phyloP scores from a whole-genome alignment of 1,284 basidiomycete genomes.

The Ceratobasidium sp. region DNA sequence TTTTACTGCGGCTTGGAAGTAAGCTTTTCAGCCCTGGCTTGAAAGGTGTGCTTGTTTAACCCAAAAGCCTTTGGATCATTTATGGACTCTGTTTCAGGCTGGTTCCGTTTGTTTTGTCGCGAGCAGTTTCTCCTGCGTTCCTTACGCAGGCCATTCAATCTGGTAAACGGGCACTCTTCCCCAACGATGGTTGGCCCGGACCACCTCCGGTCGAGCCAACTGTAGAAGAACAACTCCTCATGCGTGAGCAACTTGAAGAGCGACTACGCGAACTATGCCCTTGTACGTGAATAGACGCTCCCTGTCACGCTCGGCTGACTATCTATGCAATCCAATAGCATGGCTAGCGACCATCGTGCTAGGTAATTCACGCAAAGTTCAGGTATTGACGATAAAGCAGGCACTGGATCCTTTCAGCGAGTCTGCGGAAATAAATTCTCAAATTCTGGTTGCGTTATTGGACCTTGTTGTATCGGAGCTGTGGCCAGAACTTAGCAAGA shows the following conservation, averaged over 20 bases:
- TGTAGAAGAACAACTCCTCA: constrained; percentile 66
- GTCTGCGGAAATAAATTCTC: constrained; percentile 34
- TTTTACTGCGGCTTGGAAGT: constrained; percentile 44
- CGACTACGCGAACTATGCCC: constrained; percentile 57
- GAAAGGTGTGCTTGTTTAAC: constrained; percentile 42
- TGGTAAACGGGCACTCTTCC: constrained; percentile 72
- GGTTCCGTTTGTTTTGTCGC: constrained; percentile 65
- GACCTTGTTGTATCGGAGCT: constrained; percentile 30
- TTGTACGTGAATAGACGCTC: constrained; percentile 50
- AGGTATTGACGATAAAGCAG: constrained; percentile 27
- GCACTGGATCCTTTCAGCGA: constrained; percentile 34
- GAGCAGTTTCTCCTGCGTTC: constrained; percentile 61
- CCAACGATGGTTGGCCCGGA: constrained; percentile 74
- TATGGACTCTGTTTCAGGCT: constrained; percentile 52
- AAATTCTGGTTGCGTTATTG: constrained; percentile 10
- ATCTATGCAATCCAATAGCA: neutral
- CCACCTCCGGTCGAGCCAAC: constrained; percentile 70
- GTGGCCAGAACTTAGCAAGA: constrained; percentile 28
- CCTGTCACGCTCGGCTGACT: neutral
- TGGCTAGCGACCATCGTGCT: constrained; percentile 11
- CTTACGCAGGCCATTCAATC: constrained; percentile 58
- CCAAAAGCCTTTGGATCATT: neutral
- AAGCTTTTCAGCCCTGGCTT: constrained; percentile 42
- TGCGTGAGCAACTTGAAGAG: constrained; percentile 60
- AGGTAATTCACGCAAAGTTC: constrained; percentile 22